Base-by-base conservation (phyloP, 805 yeast species). In the Nakazawaea siamensis region DNA sequence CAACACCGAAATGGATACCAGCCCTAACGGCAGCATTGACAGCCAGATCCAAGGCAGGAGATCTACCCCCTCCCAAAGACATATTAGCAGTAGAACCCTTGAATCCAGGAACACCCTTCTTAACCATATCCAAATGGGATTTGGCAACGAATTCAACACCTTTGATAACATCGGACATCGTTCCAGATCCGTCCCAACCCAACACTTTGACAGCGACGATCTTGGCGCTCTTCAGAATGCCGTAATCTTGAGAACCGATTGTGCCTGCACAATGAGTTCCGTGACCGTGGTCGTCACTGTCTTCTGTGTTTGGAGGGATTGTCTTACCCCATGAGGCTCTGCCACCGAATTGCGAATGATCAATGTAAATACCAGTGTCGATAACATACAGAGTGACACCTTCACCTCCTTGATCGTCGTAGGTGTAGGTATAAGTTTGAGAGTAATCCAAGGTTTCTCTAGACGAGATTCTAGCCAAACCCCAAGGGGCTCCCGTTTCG, bases 401-500 rank as follows among this genome's bases (percentile, higher is more conserved):
- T 43, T 64, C 64, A 38, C 81, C 81, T 43, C 74, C 84, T 37
- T 65, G 73, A 43, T 57, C 57, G 49, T 75, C 80, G 52, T 68
- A 76, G 38, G 73, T 57, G 60, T 77, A 77, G 60, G 70, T 68
- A 58, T 69, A 70, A 60, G 70, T 72, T 29, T 76, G 63, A 48
- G 68, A 68, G 44, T 74, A 65, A 42, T 73, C 68, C 46, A 77
- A 66, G n/a, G 74, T 68, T 38, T 68, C 64, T 50, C 82, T 73
- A 62, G 74, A 80, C 28, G 81, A 73, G 39, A 78, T 65, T 54
- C 85, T 69, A 35, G 85, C 82, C 45, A 77, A 68, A 48, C 84
- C 85, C 85, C 85, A 77, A 29, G 85, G 83, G 39, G 84, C 80
- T 40, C 73, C 75, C 52, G 68, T 72, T 60, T 76, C 78, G 43